Conservation (phyloP, 768 basidiomycete species). For the Basidioascus undulatus region DNA sequence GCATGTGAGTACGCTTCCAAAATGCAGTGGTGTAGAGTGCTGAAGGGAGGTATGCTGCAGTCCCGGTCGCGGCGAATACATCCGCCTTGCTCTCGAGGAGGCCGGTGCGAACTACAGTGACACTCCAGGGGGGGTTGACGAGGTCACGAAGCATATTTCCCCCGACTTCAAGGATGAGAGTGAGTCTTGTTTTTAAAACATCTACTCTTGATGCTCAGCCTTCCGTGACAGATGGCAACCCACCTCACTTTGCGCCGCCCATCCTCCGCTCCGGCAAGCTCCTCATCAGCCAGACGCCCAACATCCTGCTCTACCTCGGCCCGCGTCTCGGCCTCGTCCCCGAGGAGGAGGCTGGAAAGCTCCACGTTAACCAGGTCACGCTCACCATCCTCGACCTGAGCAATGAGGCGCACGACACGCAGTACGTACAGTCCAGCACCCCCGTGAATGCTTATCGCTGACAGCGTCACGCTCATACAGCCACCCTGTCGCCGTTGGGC, state of each 20-base stretch:
- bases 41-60: no score
- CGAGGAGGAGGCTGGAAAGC: background rate
- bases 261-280: conserved; percentile 15
- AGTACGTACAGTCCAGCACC: no score
- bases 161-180: conserved; percentile 9
- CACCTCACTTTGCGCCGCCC: conserved; percentile 24
- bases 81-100: conserved; percentile 22
- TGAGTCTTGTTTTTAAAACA: no score
- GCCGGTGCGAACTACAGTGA: conserved; percentile 19
- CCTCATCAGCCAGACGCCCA: conserved; percentile 11
- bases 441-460: no score
- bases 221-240: no score
- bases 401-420: conserved; percentile 18
- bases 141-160: conserved; percentile 7
- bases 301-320: conserved; percentile 12
- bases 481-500: no score
- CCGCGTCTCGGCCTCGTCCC: background rate
- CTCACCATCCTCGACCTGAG: conserved; percentile 14
- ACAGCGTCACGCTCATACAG: no score
- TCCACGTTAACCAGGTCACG: conserved; percentile 4
- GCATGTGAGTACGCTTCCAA: no score
- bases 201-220: no score
- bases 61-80: conserved; percentile 22
- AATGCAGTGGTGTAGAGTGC: no score
- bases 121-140: no score